phyloP scores from a whole-genome alignment of 768 basidiomycete genomes.

The Floccularia luteovirens region DNA sequence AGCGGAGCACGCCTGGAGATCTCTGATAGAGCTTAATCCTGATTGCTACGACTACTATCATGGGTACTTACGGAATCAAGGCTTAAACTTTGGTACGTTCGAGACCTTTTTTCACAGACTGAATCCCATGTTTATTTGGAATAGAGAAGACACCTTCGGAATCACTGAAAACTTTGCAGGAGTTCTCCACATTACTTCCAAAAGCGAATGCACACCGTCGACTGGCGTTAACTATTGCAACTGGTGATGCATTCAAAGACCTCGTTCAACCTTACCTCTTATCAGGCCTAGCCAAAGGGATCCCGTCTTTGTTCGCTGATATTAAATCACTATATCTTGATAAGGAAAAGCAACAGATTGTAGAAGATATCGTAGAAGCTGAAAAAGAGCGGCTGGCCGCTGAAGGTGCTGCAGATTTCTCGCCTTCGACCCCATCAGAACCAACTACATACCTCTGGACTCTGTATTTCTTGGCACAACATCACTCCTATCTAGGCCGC shows the following conservation, averaged over 20 bases:
- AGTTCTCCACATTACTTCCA: slow-evolving; percentile 57
- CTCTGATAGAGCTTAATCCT: slow-evolving; percentile 78
- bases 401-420: slow-evolving; percentile 10
- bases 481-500: slow-evolving; percentile 61
- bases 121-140: slow-evolving; percentile 19
- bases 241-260: slow-evolving; percentile 60
- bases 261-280: slow-evolving; percentile 62
- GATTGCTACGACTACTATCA: slow-evolving; percentile 78
- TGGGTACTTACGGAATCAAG: slow-evolving; percentile 61
- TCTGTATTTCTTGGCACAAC: slow-evolving; percentile 91
- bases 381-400: slow-evolving; percentile 26
- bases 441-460: slow-evolving; percentile 92
- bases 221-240: slow-evolving; percentile 60
- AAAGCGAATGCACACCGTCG: slow-evolving; percentile 66
- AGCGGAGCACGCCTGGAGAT: slow-evolving; percentile 76
- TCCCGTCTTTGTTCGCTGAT: slow-evolving; percentile 92
- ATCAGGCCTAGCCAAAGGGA: slow-evolving; percentile 68
- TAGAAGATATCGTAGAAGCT: slow-evolving; percentile 65
- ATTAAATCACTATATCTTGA: slow-evolving; percentile 78
- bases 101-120: not conserved
- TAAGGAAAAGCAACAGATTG: slow-evolving; percentile 49
- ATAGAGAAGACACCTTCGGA: slow-evolving; percentile 42
- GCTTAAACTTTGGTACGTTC: slow-evolving; percentile 54
- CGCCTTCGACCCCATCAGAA: slow-evolving; percentile 26
- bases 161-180: slow-evolving; percentile 49